phyloP scores from a whole-genome alignment of 805 yeast species.

The Hanseniaspora lachancei region DNA sequence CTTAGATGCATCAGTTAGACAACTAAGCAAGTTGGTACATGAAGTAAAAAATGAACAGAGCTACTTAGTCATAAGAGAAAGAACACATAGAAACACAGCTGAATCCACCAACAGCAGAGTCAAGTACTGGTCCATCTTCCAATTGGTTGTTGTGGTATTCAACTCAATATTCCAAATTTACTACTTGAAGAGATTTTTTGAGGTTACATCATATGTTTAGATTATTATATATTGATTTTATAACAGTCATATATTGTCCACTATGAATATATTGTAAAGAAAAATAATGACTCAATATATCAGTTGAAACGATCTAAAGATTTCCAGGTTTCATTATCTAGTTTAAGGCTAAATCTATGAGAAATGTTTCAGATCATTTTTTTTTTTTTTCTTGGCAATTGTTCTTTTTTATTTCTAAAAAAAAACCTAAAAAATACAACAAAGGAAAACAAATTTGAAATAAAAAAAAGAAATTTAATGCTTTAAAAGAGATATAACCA shows the following conservation, averaged over 20 bases:
- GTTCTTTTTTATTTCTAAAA: neutral
- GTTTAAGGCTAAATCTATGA: no score
- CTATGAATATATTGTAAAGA: no score
- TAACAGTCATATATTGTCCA: no score
- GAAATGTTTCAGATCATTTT: neutral
- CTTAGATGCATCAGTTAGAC: conserved; percentile 70
- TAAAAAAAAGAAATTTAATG: neutral
- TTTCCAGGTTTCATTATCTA: no score
- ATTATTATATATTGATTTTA: neutral
- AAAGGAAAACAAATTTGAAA: neutral
- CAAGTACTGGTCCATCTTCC: conserved; percentile 95
- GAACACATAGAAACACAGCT: conserved; percentile 96
- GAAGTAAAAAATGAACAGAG: conserved; percentile 85
- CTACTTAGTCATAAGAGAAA: conserved; percentile 87
- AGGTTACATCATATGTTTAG: conserved; percentile 78
- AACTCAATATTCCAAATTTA: conserved; percentile 89
- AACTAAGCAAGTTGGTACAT: conserved; percentile 58
- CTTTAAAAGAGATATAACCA: no score
- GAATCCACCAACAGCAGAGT: conserved; percentile 94
- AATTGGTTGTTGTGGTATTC: conserved; percentile 67
- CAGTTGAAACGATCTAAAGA: no score
- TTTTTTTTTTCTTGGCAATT: neutral
- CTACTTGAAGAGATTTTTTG: conserved; percentile 88
- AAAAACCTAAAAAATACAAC: neutral
- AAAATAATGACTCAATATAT: no score